Base-by-base conservation (phyloP, 176 grass and related monocot genomes). In the Raddia guianensis region DNA sequence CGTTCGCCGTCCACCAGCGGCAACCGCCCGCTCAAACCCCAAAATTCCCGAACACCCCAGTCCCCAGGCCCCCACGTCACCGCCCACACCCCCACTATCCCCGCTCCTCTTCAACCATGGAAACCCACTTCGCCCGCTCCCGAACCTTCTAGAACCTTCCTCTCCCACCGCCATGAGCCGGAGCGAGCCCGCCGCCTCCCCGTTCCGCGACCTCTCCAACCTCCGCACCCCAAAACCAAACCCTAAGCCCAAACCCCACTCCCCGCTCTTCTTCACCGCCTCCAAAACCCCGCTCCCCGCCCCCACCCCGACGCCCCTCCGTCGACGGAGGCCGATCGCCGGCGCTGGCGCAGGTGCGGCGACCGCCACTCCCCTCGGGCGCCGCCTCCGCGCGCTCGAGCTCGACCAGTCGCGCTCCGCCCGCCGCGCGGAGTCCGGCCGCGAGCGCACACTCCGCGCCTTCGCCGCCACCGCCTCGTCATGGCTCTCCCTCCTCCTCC, bases 191-290 rank as follows among this genome's bases (percentile, higher is more conserved):
- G 12, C 72, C 49, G 49, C 16, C 15, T 58, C 82, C 12, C 79
- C 81, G 43, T 81, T 83, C 58, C 78, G 91, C 19, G 87, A 93
- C 63, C 43, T 87, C 87, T 90, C 91, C 87, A 93, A 90, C 87
- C 67, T 79, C 85, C 72, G 59, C 57, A 85, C 78, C 85, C 85
- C 87, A 12, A 69, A 51, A 33, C 79, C 87, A 12, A 69, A 51
- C 19, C 79, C 87, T 15, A 73, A 52, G 61, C 82, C 35, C 70
- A 90, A 83, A 12, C 67, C 85, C 34, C 52, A 81, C 73, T 79
- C 81, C 9, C 65, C 83, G 15, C 9, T 68, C 77, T 74, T 79
- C 81, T 85, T 82, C 73, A 82, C 91, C 49, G 84, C 77, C 73
- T 80, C 85, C 63, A 82, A 87, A 66, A 13, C n/a, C 7, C 65